Evolutionary conservation across 129 eudicot genomes (phyloP).

Genomic region (Ambrosia artemisiifolia): DNA sequence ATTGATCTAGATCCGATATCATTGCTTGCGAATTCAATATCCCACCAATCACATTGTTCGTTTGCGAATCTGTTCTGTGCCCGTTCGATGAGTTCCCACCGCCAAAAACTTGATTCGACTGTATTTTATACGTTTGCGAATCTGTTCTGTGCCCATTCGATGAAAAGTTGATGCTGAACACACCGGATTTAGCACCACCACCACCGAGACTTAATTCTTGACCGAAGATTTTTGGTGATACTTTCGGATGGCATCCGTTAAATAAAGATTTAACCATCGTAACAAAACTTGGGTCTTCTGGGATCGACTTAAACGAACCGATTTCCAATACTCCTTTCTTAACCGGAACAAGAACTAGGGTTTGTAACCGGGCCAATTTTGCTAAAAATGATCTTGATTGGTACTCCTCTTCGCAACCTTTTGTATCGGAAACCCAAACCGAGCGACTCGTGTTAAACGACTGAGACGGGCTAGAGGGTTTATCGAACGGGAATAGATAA

Average conservation of each 20-base stretch:
- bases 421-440: slow-evolving; percentile 69
- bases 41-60: slow-evolving; percentile 40
- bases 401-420: slow-evolving; percentile 64
- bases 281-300: slow-evolving; percentile 63
- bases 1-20: slow-evolving; percentile 38
- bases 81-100: slow-evolving; percentile 50
- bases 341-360: slow-evolving; percentile 73
- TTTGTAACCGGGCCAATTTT: slow-evolving; percentile 49
- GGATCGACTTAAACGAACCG: slow-evolving; percentile 62
- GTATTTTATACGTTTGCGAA: slow-evolving; percentile 51
- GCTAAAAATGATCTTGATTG: slow-evolving; percentile 71
- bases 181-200: slow-evolving; percentile 42
- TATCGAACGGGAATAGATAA: slow-evolving; percentile 70
- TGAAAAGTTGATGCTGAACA: slow-evolving; percentile 68
- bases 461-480: slow-evolving; percentile 81
- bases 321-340: slow-evolving; percentile 85
- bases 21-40: slow-evolving; percentile 39
- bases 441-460: slow-evolving; percentile 68
- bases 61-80: slow-evolving; percentile 37
- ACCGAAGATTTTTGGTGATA: slow-evolving; percentile 67
- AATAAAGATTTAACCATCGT: slow-evolving; percentile 53
- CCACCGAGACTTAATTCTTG: slow-evolving; percentile 78
- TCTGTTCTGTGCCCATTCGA: too few relatives aligned
- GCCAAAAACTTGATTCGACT: slow-evolving; percentile 43
- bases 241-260: slow-evolving; percentile 52